Base-by-base conservation (phyloP, 2,329 filamentous ascomycete genomes). In the Aspergillus puulaauensis region DNA sequence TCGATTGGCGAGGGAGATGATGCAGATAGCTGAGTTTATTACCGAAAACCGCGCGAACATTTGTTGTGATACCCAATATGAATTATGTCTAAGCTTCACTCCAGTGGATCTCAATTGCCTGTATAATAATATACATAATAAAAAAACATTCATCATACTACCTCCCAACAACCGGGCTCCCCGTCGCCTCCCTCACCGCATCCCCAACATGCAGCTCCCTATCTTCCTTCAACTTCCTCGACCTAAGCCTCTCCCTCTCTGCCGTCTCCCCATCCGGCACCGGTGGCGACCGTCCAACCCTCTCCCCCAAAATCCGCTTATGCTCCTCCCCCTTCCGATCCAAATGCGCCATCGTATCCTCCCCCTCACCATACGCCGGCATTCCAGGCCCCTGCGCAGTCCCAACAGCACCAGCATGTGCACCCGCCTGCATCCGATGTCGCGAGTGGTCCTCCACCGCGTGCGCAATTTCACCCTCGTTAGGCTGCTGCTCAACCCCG, bases 1-100 rank as follows among this genome's bases (percentile, higher is more conserved):
- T 75, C 74, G 4, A 68, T 76, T 54, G 75, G 75, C 31, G 70
- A 76, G 54, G 68, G 68, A 4, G 70, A 68, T 17, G 73, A 73
- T 48, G 65, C 64, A 41, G 68, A 72, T 59, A 62, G 61, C 27
- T 73, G 51, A 68, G 62, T 45, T 49, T 56, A 44, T 37, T 41
- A 43, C 33, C 52, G 56, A 15, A 31, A 19, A 14, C 24, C 11
- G 33, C 52, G 37, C 52, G 31, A 46, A 44, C 41, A 6, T 27
- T 52, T 56, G 23, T 41, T 51, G 47, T 60, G 58, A 65, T 64
- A 61, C 57, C 59, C 58, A 35, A 49, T 53, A 37, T 35, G 51
- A 53, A 19, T 55, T 44, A 33, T 43, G 51, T 54, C 35, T 24
- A 23, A 27, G 17, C 23, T n/a, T 39, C 35, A 15, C 35, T 54